Evolutionary conservation across 2,329 filamentous ascomycete species (phyloP).

Genomic region (Diaporthe vexans): DNA sequence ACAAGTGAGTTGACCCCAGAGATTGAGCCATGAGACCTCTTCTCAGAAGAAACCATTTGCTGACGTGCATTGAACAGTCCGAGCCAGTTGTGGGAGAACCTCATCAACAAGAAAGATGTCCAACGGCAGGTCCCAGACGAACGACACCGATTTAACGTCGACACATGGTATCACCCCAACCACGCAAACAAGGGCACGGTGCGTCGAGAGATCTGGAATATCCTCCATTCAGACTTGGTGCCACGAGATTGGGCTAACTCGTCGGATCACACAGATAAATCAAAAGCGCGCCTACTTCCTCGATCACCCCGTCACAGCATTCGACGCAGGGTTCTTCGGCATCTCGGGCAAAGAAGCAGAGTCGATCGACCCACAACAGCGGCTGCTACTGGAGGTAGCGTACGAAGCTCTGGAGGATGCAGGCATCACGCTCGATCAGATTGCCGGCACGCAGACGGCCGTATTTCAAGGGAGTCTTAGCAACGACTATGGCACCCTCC

Average conservation of each 20-base stretch:
- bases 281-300: conserved; percentile 51
- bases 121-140: conserved; percentile 47
- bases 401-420: conserved; percentile 53
- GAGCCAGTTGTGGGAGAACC: conserved; percentile 32
- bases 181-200: conserved; percentile 49
- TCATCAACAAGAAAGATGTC: conserved; percentile 31
- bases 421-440: conserved; percentile 48
- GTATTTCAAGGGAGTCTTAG: conserved; percentile 49
- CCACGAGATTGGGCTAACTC: neutral
- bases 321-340: conserved; percentile 53
- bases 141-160: conserved; percentile 49
- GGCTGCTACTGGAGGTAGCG: conserved; percentile 50
- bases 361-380: conserved; percentile 52
- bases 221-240: conserved; percentile 43
- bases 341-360: conserved; percentile 54
- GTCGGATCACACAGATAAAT: neutral
- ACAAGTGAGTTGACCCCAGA: neutral
- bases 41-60: neutral
- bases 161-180: conserved; percentile 52
- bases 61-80: neutral
- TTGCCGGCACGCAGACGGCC: conserved; percentile 49
- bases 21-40: neutral
- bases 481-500: conserved; percentile 44
- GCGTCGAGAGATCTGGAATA: neutral
- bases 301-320: conserved; percentile 47